Evolutionary conservation across 1,139 yeast genomes (phyloP), one percentile per base, ranked within the genome.

Genomic region (Schizosaccharomyces versatilis): DNA sequence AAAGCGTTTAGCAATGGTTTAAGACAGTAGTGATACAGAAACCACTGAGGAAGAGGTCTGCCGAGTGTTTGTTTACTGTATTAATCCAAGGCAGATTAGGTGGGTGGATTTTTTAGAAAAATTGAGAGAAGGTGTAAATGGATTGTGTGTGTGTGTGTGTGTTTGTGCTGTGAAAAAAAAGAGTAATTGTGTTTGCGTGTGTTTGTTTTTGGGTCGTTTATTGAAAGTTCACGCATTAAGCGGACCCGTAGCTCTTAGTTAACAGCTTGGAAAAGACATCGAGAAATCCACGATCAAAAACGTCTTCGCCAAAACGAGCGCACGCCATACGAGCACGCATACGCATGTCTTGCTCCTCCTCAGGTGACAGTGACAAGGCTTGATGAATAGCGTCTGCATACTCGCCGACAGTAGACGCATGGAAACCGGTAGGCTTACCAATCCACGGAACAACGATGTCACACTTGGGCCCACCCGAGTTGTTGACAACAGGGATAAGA

Each of bases 401-500:
- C 12, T 53, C 47, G 17, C 42, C 55, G 12, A 54, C 57, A 10
- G 52, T 49, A 12, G 58, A 52, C 8, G 59, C 59, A 49, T 51
- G 58, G 42, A 53, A 58, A 15, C 60, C 60, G 57, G 61, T 53
- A 1, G 61, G 61, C 15, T 63, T 58, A 0, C 69, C 66, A 55
- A 76, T 75, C 66, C 75, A 73, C 8, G 79, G 78, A 8, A 75
- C 73, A 8, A 84, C 90, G 59, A 93, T 90, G 66, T 93, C 99
- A 58, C 81, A 70, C 55, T 77, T 72, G 10, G 99, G 99, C 0
- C 99, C 99, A 0, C 95, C 94, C 54, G 94, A 82, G 3, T 94
- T 94, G 68, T 93, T 98, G 3, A 79, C 90, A 3, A 93, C 71
- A 0, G 98, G 96, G 17, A 90, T 77, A 19, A 83, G 74, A 0